Evolutionary conservation across 2,329 filamentous ascomycete species (phyloP), one percentile per base, ranked within the genome.

Genomic region (Ophiognomonia clavigignenti-juglandacearum): DNA sequence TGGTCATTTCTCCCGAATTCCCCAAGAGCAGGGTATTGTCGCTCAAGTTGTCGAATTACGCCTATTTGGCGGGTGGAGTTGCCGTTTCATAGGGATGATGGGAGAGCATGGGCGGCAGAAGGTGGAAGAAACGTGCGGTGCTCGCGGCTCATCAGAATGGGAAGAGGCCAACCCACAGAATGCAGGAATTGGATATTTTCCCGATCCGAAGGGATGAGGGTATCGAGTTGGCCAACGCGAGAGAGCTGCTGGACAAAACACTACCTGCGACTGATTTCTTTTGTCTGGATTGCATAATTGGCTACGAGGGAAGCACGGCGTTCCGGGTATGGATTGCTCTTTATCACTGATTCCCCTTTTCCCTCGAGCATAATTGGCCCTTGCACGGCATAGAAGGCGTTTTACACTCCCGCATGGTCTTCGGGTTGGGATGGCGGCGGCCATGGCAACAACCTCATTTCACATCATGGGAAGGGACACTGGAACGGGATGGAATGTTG

Each of bases 11-110:
- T 38, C 77, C 78, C 6, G 77, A 81, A 49, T 73, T 73, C 38
- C 74, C 75, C 9, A 71, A 71, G 45, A 69, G 70, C 6, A 70
- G 73, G 22, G 71, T 80, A 6, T 66, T 74, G 27, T 81, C 78
- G 16, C 65, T 82, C 11, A 81, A 80, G 57, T 57, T 82, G 23
- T 65, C 72, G 26, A 81, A 80, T 57, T 82, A 82, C 52, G 73
- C 71, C 39, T 71, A 76, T 35, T 63, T 82, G 31, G 64, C 66
- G 4, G 64, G 63, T 40, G 64, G 64, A 1, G 63, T 69, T 27
- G 62, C 61, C 13, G 64, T 67, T 19, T 48, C 64, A 20, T 45
- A 27, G 38, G 20, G 16, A 18, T 36, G 43, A 27, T 26, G 16
- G 29, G 16, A 29, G 22, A 7, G 26, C 45, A 20, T 23, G 22